A percentile compares a stretch with the other conserved stretches of the same genome.
These are phyloP conservation scores for Yueomyces sinensis DNA, from an alignment of 805 yeast species.

Conservation along the genomic window DNA sequence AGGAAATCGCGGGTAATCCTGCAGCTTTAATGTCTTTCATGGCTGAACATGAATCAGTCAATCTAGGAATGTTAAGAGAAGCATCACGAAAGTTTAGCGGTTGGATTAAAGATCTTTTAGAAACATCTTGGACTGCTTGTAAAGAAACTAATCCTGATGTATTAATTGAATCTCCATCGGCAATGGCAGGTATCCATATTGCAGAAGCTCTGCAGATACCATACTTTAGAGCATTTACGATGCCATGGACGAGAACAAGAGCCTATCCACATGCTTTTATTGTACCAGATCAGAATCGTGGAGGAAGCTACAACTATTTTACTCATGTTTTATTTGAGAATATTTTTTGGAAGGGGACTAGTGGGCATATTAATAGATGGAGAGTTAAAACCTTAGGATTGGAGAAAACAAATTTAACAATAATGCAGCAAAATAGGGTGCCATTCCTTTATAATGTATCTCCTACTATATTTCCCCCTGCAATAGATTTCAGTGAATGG, in stretches of 20 bases:
- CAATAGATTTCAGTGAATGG: slow-evolving; percentile 92
- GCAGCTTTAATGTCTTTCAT: slow-evolving; percentile 82
- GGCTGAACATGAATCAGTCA: slow-evolving; percentile 84
- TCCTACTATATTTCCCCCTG: slow-evolving; percentile 80
- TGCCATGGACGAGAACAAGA: slow-evolving; percentile 97
- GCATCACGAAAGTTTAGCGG: slow-evolving; percentile 67
- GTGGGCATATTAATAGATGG: slow-evolving; percentile 82
- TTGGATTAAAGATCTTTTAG: slow-evolving; percentile 69
- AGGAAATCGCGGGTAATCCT: slow-evolving; percentile 82
- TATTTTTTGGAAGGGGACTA: slow-evolving; percentile 85
- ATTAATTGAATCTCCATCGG: slow-evolving; percentile 88
- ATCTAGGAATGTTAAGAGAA: slow-evolving; percentile 69
- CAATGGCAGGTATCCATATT: slow-evolving; percentile 90
- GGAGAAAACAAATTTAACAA: slow-evolving; percentile 55
- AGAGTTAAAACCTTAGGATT: slow-evolving; percentile 53
- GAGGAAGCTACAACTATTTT: slow-evolving; percentile 84
- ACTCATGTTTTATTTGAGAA: slow-evolving; percentile 90
- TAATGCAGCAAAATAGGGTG: slow-evolving; percentile 61
- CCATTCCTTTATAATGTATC: slow-evolving; percentile 87
- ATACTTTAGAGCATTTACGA: slow-evolving; percentile 87
- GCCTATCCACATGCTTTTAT: slow-evolving; percentile 95
- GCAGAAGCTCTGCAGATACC: slow-evolving; percentile 88
- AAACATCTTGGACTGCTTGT: slow-evolving; percentile 77
- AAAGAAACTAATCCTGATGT: slow-evolving; percentile 50
- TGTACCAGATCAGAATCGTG: slow-evolving; percentile 85